These are phyloP conservation scores for Termitomyces sp. DNA, from an alignment of 768 basidiomycete genomes.

Conservation along the genomic window DNA sequence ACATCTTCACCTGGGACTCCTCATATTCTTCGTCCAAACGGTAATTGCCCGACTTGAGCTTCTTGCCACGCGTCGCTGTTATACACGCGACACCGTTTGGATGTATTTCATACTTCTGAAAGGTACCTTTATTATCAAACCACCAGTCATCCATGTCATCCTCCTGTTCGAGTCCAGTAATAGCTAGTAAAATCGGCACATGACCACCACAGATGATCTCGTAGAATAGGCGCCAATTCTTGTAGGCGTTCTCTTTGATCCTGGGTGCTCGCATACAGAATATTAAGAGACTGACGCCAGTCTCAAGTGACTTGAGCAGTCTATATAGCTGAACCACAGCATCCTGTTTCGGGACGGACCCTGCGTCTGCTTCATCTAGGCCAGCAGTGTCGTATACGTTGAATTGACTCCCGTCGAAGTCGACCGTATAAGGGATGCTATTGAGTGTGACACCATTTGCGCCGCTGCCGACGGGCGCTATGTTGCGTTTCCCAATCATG, in stretches of 20 bases:
- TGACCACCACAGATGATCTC: conserved; percentile 29
- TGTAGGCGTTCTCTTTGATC: background rate
- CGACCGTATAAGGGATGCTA: conserved; percentile 17
- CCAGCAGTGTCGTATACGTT: conserved; percentile 33
- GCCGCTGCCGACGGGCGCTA: conserved; percentile 25
- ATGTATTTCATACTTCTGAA: conserved; percentile 23
- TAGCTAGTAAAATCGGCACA: conserved; percentile 31
- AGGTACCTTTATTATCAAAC: conserved; percentile 20
- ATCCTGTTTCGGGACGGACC: conserved; percentile 13
- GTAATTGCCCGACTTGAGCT: conserved; percentile 4
- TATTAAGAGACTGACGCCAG: background rate
- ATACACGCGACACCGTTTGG: conserved; percentile 31
- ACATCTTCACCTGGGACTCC: conserved; percentile 19
- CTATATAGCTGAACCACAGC: conserved; percentile 19
- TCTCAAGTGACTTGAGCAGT: conserved; percentile 25
- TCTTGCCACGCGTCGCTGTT: conserved; percentile 25
- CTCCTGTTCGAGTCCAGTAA: conserved; percentile 32
- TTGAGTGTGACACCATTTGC: conserved; percentile 31
- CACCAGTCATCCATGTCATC: conserved; percentile 28
- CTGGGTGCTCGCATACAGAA: background rate
- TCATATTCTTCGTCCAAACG: conserved; percentile 22
- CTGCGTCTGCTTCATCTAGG: conserved; percentile 27
- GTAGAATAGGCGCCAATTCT: conserved; percentile 33
- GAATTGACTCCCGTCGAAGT: conserved; percentile 17
- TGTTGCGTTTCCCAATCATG: conserved; percentile 24